Base-by-base conservation (phyloP, 352 stramenopile genomes). In the Phytophthora aleatoria region DNA sequence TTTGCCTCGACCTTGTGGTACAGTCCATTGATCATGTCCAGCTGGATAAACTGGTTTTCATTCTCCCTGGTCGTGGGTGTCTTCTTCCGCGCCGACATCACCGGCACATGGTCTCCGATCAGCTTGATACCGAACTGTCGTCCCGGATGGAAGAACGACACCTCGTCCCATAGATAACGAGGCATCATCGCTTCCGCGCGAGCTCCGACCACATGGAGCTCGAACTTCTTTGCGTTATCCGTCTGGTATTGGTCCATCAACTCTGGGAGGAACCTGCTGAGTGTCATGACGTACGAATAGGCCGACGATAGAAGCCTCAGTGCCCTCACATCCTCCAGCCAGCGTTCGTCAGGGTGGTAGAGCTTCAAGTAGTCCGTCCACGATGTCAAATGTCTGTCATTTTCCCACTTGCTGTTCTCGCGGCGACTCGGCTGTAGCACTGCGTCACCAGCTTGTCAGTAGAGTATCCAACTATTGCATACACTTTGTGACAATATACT, bases 151-250 rank as follows among this genome's bases (percentile, higher is more conserved):
- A 87, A 71, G 12, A 81, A 75, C 11, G 58, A 64, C 8, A 91
- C 52, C 15, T 89, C 82, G 26, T 86, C 69, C 85, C 85, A 93
- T 15, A 93, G 56, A 64, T 88, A 80, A 10, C 64, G 69, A 50
- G 85, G 85, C 82, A 91, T 90, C 64, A 77, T 90, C 2, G 85
- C 85, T 68, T 93, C 85, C 4, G 85, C 85, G 0, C 85, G 81
- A 4, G 85, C 85, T 38, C 85, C 85, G 24, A 93, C 58, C 16
- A 93, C 71, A 57, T 89, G 81, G 3, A 93, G 47, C 5, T 71
- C 45, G 13, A 80, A 28, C 11, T 41, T 63, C 9, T 63, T 26
- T 20, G 28, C 24, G 16, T 24, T 59, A 3, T 58, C 16, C n/a
- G 11, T 0, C 36, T 60, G 55, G 15, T 47, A 36, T 15, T 4